Conservation (phyloP, 1,284 basidiomycete species). For the Sutorius eximius region DNA sequence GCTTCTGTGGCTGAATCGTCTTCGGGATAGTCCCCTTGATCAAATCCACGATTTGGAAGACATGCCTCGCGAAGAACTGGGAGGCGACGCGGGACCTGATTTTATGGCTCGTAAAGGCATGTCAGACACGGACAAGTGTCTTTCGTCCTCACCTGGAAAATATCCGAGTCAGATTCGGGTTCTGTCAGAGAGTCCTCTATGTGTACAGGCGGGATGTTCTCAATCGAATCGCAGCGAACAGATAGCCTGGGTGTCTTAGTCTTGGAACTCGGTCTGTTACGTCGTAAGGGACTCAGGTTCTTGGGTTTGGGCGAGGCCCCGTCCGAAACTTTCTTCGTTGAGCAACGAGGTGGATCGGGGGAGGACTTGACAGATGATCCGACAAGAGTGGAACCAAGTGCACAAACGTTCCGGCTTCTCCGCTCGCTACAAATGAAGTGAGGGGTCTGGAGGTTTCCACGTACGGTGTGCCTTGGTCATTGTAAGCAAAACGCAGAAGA, state of each 20-base stretch:
- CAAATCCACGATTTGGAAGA: background rate
- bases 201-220: constrained; percentile 4
- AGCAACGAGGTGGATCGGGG: background rate
- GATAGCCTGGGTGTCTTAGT: background rate
- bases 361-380: constrained; percentile 3
- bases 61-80: background rate
- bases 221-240: constrained; percentile 5
- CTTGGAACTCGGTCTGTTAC: background rate
- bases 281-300: background rate
- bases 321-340: constrained; percentile 1
- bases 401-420: background rate
- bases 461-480: background rate
- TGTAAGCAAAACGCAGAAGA: constrained; percentile 8
- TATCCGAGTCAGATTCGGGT: constrained; percentile 31
- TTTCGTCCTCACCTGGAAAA: constrained; percentile 9
- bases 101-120: background rate
- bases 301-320: background rate
- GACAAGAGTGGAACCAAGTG: constrained; percentile 3
- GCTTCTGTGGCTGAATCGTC: constrained; percentile 36
- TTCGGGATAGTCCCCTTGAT: constrained; percentile 3
- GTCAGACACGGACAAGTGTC: background rate
- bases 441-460: background rate
- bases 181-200: constrained; percentile 34
- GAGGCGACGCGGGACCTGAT: background rate
- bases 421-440: background rate